Conservation (phyloP, 2,329 filamentous ascomycete species). For the Scytalidium lignicola region DNA sequence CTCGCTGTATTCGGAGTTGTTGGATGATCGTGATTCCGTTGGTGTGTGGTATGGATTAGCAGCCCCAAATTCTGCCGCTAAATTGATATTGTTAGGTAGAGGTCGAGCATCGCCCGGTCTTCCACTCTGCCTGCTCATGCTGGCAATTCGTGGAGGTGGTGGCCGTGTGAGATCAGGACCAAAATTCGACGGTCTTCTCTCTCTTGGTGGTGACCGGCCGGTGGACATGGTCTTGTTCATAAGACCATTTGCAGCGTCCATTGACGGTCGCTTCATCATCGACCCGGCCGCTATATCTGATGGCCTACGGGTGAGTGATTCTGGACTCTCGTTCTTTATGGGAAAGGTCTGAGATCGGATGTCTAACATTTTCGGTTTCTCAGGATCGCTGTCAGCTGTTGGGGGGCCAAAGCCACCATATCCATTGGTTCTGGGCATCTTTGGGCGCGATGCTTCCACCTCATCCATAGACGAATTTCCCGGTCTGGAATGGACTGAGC, state of each 20-base stretch:
- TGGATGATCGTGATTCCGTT: constrained; percentile 61
- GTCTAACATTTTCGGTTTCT: constrained; percentile 28
- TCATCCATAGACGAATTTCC: neutral
- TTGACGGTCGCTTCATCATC: constrained; percentile 14
- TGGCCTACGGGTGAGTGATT: constrained; percentile 15
- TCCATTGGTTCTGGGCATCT: constrained; percentile 39
- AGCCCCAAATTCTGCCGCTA: constrained; percentile 54
- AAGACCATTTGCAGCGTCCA: constrained; percentile 3
- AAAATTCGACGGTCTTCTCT: constrained; percentile 18
- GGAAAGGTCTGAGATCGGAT: constrained; percentile 28
- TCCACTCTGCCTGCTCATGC: constrained; percentile 20
- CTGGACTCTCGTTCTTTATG: constrained; percentile 13
- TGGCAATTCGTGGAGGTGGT: constrained; percentile 25
- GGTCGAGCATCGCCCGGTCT: too few species aligned
- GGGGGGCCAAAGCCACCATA: constrained; percentile 55
- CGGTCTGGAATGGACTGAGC: constrained; percentile 13
- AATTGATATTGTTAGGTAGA: constrained; percentile 37
- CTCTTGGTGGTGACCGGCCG: constrained; percentile 9
- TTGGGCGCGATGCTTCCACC: constrained; percentile 9
- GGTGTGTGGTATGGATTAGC: constrained; percentile 61
- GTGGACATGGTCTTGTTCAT: constrained; percentile 1
- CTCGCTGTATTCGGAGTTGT: constrained; percentile 56
- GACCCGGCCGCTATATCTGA: constrained; percentile 10
- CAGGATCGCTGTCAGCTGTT: constrained; percentile 29
- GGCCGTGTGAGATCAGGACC: constrained; percentile 24